These are phyloP conservation scores for Westerdykella ornata DNA, from an alignment of 2,329 filamentous ascomycete species.

Conservation along the genomic window DNA sequence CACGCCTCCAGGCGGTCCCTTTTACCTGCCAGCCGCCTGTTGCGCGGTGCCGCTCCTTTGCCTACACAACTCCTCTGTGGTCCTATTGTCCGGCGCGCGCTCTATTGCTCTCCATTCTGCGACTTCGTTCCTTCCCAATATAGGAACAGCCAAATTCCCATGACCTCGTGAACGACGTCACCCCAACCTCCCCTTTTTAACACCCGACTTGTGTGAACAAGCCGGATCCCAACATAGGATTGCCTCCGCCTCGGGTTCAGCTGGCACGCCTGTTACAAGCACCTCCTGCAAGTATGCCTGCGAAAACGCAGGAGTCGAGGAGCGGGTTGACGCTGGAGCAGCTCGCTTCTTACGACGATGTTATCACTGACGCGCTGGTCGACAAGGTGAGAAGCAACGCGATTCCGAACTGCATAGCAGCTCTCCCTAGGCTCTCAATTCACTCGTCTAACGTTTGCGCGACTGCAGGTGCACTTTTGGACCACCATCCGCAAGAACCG, in stretches of 20 bases:
- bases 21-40: conserved; percentile 12
- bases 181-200: conserved; percentile 25
- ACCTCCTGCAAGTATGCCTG: conserved; percentile 34
- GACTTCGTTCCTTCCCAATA: conserved; percentile 7
- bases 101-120: conserved; percentile 3
- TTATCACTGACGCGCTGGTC: conserved; percentile 88
- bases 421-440: not conserved
- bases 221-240: not conserved
- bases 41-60: conserved; percentile 26
- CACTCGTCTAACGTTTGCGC: not conserved
- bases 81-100: conserved; percentile 4
- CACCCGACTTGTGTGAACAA: too few relatives aligned
- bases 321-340: conserved; percentile 77
- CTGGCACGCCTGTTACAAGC: not conserved
- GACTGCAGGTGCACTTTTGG: conserved; percentile 81
- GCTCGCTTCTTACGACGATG: conserved; percentile 88
- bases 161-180: conserved; percentile 21
- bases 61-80: conserved; percentile 14
- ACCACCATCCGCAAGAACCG: conserved; percentile 92
- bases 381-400: conserved; percentile 66
- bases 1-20: too few relatives aligned
- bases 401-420: not conserved
- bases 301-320: conserved; percentile 51
- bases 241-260: not conserved
- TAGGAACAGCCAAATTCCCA: conserved; percentile 17